Base-by-base conservation (phyloP, 2,329 filamentous ascomycete species). In the Diplocarpon mali region DNA sequence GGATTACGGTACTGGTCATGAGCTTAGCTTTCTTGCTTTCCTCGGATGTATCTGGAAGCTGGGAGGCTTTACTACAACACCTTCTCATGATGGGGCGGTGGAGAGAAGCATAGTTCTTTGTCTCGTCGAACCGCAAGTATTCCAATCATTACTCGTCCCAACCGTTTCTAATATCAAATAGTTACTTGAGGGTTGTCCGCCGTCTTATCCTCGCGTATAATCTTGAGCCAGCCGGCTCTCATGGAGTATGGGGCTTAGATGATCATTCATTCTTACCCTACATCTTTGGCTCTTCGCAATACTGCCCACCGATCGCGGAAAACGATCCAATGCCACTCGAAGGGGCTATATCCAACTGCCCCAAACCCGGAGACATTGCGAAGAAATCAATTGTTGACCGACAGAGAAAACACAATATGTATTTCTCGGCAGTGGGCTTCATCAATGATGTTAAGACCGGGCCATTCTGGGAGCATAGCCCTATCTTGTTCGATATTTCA, bases 221-320 rank as follows among this genome's bases (percentile, higher is more conserved):
- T 0, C 76, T 98, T 15, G 92, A 98, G 61, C 92, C 92, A 3
- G 92, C 92, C 5, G 92, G 92, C 2, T 94, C 90, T 1, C 92
- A 96, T 61, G 92, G 92, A 2, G 92, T 98, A 15, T 98, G 92
- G 92, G 92, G 92, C 15, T 72, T 98, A n/a, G 92, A 98, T 61
- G 92, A 98, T 63, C 90, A 98, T 65, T 89, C 80, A 8, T 96
- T 98, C 62, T 65, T 92, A 20, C 85, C 92, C 0, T 98, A 96
- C 64, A 86, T 98, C 45, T 89, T 96, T 52, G 92, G 92, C 28
- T 95, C 89, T 2, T 89, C 92, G 0, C 92, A 98, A 61, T 71
- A 93, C 34, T 83, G 83, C 9, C 82, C 87, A 0, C 75, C 89
- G 1, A 85, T 95, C 52, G 67, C 69, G 24, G 70, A 75, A 1